Conservation (phyloP, 768 basidiomycete species). For the Rhodocollybia butyracea region DNA sequence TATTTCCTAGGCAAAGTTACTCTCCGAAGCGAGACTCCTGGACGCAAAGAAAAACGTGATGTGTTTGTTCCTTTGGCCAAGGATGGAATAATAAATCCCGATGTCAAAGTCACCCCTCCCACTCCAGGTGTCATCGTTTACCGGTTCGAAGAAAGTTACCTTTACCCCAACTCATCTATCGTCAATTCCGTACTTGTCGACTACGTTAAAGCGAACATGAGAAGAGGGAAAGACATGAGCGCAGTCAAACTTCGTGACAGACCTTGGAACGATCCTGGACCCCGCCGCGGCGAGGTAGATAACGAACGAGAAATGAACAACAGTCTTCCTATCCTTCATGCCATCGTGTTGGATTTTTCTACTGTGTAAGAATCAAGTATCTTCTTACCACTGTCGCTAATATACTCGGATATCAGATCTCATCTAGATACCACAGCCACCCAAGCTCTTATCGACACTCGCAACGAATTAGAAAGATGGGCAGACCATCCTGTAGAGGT, state of each 20-base stretch:
- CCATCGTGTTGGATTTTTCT: slow-evolving; percentile 91
- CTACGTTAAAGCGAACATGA: slow-evolving; percentile 74
- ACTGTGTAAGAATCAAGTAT: slow-evolving; percentile 51
- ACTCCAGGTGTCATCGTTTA: slow-evolving; percentile 88
- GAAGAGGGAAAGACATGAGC: slow-evolving; percentile 71
- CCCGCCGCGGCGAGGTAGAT: slow-evolving; percentile 40
- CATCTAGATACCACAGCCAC: slow-evolving; percentile 92
- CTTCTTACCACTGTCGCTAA: not conserved
- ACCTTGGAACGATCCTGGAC: slow-evolving; percentile 94
- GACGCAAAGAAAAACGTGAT: slow-evolving; percentile 51
- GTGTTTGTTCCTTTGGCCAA: slow-evolving; percentile 78
- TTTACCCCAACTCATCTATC: slow-evolving; percentile 76
- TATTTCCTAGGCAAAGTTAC: slow-evolving; percentile 87
- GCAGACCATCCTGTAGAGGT: slow-evolving; percentile 73
- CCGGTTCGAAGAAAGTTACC: slow-evolving; percentile 85
- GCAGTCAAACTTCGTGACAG: slow-evolving; percentile 67
- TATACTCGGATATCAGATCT: slow-evolving; percentile 39
- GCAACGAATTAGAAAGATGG: slow-evolving; percentile 87
- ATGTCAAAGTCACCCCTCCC: slow-evolving; percentile 72
- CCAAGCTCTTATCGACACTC: slow-evolving; percentile 88
- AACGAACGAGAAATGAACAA: slow-evolving; percentile 49
- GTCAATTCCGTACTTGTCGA: slow-evolving; percentile 74
- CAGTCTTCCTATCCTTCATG: slow-evolving; percentile 66
- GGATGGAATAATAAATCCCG: slow-evolving; percentile 61
- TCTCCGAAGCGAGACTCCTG: slow-evolving; percentile 40